Percentiles rank a stretch among this genome's conserved stretches.
These are phyloP conservation scores for Dissophora ornata DNA, from an alignment of 192 early-diverging fungal genomes.

Conservation along the genomic window DNA sequence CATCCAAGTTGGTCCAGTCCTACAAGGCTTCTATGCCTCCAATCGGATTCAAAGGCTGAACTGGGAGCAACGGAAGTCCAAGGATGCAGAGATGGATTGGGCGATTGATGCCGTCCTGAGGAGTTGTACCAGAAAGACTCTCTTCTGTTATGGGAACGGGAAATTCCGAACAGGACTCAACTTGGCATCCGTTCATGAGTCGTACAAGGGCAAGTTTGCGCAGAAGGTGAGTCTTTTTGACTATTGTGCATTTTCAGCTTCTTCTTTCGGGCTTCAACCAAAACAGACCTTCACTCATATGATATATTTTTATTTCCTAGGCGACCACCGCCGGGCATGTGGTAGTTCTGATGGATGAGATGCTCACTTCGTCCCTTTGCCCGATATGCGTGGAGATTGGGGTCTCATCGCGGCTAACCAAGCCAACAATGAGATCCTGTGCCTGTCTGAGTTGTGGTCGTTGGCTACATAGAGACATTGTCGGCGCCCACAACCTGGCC, in stretches of 20 bases:
- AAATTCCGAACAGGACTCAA: conserved; percentile 8
- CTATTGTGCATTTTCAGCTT: conserved; percentile 2
- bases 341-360: conserved; percentile 5
- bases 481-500: conserved; percentile 4
- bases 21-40: too few species aligned
- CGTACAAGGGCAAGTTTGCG: conserved; percentile 11
- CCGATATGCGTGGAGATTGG: not conserved
- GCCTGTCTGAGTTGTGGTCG: not conserved
- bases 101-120: not conserved
- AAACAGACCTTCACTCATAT: too few species aligned
- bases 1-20: too few species aligned
- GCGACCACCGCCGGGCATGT: not conserved
- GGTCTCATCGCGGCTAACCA: not conserved
- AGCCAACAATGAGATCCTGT: conserved; percentile 7
- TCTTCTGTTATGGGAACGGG: conserved; percentile 8
- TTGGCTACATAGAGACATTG: conserved; percentile 1
- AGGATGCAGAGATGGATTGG: not conserved
- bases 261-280: not conserved
- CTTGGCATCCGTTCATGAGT: conserved; percentile 3
- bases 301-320: conserved; percentile 14
- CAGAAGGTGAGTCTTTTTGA: conserved; percentile 1
- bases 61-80: not conserved
- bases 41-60: not conserved
- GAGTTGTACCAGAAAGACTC: not conserved
- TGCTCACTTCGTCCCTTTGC: not conserved